A percentile compares a stretch with the other conserved stretches of the same genome.
Evolutionary conservation across 192 early-diverging fungal species (phyloP).

Genomic region (Coemansia sp.): DNA sequence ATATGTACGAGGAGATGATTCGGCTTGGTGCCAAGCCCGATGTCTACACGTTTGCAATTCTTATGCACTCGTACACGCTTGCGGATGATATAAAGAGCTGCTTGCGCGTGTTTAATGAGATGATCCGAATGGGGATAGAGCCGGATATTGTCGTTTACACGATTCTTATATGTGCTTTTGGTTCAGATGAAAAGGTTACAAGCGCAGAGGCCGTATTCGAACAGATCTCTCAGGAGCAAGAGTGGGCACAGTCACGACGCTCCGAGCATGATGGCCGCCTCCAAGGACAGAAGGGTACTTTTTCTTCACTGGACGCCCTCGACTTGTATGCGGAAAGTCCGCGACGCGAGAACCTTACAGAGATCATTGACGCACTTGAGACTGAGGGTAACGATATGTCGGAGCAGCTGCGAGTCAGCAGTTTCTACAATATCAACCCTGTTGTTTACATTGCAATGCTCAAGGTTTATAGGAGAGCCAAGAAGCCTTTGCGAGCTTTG

Average conservation of each 20-base stretch:
- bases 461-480: slow-evolving; percentile 30
- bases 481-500: slow-evolving; percentile 33
- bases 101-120: slow-evolving; percentile 61
- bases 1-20: slow-evolving; percentile 76
- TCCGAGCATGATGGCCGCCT: background rate
- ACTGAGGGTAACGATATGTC: background rate
- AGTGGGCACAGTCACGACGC: slow-evolving; percentile 16
- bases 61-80: slow-evolving; percentile 74
- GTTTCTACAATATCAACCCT: slow-evolving; percentile 50
- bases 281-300: background rate
- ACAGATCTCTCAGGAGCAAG: slow-evolving; percentile 39
- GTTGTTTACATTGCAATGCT: slow-evolving; percentile 52
- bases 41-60: slow-evolving; percentile 71
- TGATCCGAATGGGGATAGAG: slow-evolving; percentile 53
- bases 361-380: slow-evolving; percentile 3
- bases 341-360: slow-evolving; percentile 3
- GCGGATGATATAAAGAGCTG: slow-evolving; percentile 69
- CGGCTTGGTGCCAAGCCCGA: slow-evolving; percentile 73
- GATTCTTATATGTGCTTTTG: slow-evolving; percentile 51
- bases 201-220: slow-evolving; percentile 41
- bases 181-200: background rate
- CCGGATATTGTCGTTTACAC: slow-evolving; percentile 47
- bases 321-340: slow-evolving; percentile 34
- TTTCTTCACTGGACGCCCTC: slow-evolving; percentile 17
- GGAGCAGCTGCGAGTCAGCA: slow-evolving; percentile 28